Evolutionary conservation across 1,284 basidiomycete species (phyloP).

Genomic region (Ganoderma meredithae): DNA sequence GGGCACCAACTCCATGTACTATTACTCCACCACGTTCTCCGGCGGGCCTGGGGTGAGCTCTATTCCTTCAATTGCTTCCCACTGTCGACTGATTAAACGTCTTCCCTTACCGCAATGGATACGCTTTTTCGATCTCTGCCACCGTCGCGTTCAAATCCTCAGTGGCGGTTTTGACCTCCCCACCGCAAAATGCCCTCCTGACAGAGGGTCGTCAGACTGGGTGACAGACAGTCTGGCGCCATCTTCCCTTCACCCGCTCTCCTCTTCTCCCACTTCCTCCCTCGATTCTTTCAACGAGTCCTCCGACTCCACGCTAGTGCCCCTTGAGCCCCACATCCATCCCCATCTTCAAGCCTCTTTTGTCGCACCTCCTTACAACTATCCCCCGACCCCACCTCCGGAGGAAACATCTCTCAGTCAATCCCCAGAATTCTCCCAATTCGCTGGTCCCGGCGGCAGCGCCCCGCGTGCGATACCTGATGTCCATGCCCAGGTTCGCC

Average conservation of each 20-base stretch:
- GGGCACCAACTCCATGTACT: conserved; percentile 82
- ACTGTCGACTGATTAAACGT: conserved; percentile 16
- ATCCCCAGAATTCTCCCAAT: conserved; percentile 29
- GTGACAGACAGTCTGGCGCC: conserved; percentile 89
- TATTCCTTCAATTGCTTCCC: conserved; percentile 1
- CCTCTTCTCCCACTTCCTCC: conserved; percentile 47
- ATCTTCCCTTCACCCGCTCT: conserved; percentile 52
- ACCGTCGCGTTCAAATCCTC: conserved; percentile 16
- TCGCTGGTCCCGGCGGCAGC: conserved; percentile 35
- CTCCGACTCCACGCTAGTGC: conserved; percentile 45
- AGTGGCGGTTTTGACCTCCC: conserved; percentile 94
- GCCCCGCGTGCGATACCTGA: conserved; percentile 55
- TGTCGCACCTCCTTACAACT: conserved; percentile 44
- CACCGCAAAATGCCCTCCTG: conserved; percentile 88
- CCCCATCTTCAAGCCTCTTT: conserved; percentile 38
- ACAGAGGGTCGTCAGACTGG: conserved; percentile 89
- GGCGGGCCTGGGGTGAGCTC: conserved; percentile 81
- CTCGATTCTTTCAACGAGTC: conserved; percentile 40
- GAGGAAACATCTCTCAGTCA: conserved; percentile 28
- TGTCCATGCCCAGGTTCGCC: conserved; percentile 35
- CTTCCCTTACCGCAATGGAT: neutral
- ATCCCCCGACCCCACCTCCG: conserved; percentile 42
- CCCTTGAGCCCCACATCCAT: conserved; percentile 36
- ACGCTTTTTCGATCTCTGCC: neutral
- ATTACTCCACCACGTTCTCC: conserved; percentile 89